phyloP scores from a whole-genome alignment of 2,329 filamentous ascomycete genomes.

The Dactylellina cionopaga region DNA sequence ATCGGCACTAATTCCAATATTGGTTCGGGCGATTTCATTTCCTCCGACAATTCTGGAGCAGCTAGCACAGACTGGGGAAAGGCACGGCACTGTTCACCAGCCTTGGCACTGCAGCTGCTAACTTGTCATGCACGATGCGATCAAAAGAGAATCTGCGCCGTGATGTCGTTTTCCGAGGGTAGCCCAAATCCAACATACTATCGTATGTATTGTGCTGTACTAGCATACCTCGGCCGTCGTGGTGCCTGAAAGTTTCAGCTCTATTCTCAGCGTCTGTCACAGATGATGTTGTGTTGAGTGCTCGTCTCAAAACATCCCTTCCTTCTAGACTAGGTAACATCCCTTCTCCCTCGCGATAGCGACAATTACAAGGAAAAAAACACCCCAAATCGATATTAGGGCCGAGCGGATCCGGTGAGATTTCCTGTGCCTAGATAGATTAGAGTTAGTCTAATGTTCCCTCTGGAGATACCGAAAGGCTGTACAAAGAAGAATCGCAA shows the following conservation, averaged over 20 bases:
- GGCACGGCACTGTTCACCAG: background rate
- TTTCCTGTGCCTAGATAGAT: conserved; percentile 10
- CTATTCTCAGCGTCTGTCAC: conserved; percentile 29
- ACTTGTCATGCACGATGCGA: background rate
- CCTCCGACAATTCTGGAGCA: conserved; percentile 42
- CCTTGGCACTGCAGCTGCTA: background rate
- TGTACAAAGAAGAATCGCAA: background rate
- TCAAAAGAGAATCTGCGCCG: background rate
- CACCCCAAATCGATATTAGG: conserved; percentile 24
- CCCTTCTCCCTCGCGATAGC: conserved; percentile 3
- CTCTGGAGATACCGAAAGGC: background rate
- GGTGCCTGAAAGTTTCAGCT: conserved; percentile 38
- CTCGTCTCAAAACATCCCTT: conserved; percentile 39
- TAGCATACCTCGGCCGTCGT: background rate
- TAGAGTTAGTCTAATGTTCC: conserved; percentile 45
- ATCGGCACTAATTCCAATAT: conserved; percentile 1
- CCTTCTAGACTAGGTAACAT: conserved; percentile 6
- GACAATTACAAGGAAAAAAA: too few relatives aligned
- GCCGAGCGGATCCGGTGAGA: conserved; percentile 23
- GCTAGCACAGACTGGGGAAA: conserved; percentile 24
- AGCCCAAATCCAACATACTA: background rate
- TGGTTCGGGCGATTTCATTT: conserved; percentile 4
- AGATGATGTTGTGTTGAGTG: conserved; percentile 5
- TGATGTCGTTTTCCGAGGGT: conserved; percentile 5
- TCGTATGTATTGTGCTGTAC: too few relatives aligned